Base-by-base conservation (phyloP, 2,329 filamentous ascomycete species). In the Bimuria novae-zelandiae region DNA sequence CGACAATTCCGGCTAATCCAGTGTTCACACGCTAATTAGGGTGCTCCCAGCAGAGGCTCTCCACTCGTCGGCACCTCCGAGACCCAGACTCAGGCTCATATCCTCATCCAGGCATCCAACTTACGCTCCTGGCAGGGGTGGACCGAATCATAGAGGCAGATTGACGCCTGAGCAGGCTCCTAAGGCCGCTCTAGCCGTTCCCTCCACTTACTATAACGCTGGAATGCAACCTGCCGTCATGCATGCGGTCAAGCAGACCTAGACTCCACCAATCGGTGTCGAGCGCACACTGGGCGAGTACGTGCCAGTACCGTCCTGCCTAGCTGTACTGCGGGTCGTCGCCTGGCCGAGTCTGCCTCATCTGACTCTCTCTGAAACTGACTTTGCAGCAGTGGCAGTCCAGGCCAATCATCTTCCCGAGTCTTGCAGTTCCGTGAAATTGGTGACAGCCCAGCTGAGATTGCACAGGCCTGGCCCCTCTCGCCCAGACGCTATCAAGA, bases 151-250 rank as follows among this genome's bases (percentile, higher is more conserved):
- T 60, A 32, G 32, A 56, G 46, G 23, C n/a, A 56, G 52, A 48
- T 54, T 53, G 19, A 50, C 29, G 50, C 49, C 25, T 46, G 17
- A 52, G 56, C 29, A 19, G 16, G 30, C 40, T 42, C 33, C 45
- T 57, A 44, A 32, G 37, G 25, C 32, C 29, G 33, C 50, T 57
- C 48, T 29, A 50, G 50, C 48, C 30, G 32, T 53, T 47, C 11
- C 8, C 46, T 53, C 22, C 7, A 11, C 40, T 30, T 41, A 32
- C 14, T 52, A 37, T 59, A 35, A 59, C 45, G 39, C 51, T 22
- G 11, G 44, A 49, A 59, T 54, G 36, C 30, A 33, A 53, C 46
- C 49, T 53, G 33, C 46, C 43, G 32, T 56, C 17, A 61, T 61
- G 21, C 45, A 59, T 55, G 51, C 36, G 37, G 43, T 58, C 37